Percentiles rank a stretch among this genome's conserved stretches.
These are phyloP conservation scores for Elsinoe batatas DNA, from an alignment of 2,329 filamentous ascomycete species.

Conservation along the genomic window DNA sequence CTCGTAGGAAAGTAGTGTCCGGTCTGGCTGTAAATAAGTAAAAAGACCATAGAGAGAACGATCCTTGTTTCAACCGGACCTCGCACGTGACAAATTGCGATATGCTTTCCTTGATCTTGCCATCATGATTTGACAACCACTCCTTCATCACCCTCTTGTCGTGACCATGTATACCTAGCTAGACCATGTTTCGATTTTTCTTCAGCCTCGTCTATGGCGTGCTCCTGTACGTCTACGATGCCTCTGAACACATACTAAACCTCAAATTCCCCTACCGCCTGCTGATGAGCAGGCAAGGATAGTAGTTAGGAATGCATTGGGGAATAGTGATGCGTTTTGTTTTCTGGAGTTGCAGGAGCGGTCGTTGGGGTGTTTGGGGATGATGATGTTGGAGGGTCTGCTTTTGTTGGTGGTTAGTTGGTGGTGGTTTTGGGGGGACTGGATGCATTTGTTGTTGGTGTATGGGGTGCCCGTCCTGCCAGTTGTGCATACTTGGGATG, in stretches of 20 bases:
- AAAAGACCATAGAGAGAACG: too few species aligned
- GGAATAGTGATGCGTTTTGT: constrained; percentile 56
- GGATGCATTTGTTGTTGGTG: constrained; percentile 52
- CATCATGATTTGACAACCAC: neutral
- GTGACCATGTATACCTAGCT: neutral
- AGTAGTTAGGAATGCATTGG: constrained; percentile 55
- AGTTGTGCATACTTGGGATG: constrained; percentile 59
- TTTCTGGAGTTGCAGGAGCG: constrained; percentile 70
- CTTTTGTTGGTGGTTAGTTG: constrained; percentile 45
- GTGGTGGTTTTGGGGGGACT: constrained; percentile 44
- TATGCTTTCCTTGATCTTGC: too few species aligned
- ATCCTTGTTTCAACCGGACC: too few species aligned
- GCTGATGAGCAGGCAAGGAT: constrained; percentile 50
- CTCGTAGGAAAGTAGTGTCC: too few species aligned
- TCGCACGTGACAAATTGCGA: too few species aligned
- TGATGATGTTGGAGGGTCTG: constrained; percentile 28
- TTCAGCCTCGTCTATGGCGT: neutral
- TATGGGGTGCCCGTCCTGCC: constrained; percentile 59
- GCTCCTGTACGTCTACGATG: neutral
- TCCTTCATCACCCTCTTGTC: neutral
- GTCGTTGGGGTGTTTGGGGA: constrained; percentile 20
- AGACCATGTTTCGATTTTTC: neutral
- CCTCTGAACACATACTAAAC: neutral
- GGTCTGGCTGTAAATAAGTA: too few species aligned
- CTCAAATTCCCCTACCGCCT: constrained; percentile 12